Conservation (phyloP, 805 yeast species). For the Isabelozyma gotoi region DNA sequence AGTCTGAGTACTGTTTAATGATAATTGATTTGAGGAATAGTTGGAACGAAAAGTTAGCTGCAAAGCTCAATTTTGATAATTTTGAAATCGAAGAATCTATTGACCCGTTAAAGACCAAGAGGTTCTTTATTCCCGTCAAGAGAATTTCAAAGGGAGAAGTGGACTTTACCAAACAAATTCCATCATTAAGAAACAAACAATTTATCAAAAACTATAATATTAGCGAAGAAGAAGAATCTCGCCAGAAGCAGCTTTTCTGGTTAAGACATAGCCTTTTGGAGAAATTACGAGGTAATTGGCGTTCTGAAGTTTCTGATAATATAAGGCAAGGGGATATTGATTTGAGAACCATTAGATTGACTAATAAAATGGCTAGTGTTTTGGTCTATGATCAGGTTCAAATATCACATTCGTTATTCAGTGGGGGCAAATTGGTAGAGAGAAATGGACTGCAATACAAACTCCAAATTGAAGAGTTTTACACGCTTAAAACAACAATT, state of each 20-base stretch:
- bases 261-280: conserved; percentile 64
- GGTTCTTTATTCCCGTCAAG: conserved; percentile 71
- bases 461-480: conserved; percentile 48
- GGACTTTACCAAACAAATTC: conserved; percentile 55
- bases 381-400: conserved; percentile 51
- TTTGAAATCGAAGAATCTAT: conserved; percentile 29
- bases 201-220: conserved; percentile 58
- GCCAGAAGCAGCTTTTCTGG: conserved; percentile 76
- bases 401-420: conserved; percentile 31
- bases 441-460: conserved; percentile 27
- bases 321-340: conserved; percentile 58
- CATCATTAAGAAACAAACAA: conserved; percentile 70
- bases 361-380: conserved; percentile 57
- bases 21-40: conserved; percentile 78
- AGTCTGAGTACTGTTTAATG: conserved; percentile 59
- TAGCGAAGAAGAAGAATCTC: conserved; percentile 54
- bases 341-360: conserved; percentile 62
- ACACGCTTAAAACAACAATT: conserved; percentile 49
- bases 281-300: conserved; percentile 68
- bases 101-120: conserved; percentile 29
- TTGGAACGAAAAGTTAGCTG: conserved; percentile 58
- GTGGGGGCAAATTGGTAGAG: conserved; percentile 9
- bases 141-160: conserved; percentile 47
- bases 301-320: conserved; percentile 17
- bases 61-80: conserved; percentile 26